Percentiles rank a stretch among this genome's conserved stretches.
phyloP scores from a whole-genome alignment of 352 stramenopile species.

The Pythium sp. region DNA sequence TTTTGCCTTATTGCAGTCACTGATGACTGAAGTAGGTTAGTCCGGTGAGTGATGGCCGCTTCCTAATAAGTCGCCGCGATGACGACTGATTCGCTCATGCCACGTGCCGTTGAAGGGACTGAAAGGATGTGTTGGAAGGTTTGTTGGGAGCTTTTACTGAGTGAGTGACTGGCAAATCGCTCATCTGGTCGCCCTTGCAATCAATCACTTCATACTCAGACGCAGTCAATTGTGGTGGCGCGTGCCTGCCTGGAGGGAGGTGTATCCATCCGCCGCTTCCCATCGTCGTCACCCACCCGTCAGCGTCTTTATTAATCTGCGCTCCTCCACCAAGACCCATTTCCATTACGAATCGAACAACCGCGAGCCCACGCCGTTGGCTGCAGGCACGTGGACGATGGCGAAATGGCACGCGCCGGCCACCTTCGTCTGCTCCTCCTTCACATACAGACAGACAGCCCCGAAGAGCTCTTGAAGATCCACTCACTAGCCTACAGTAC shows the following conservation, averaged over 20 bases:
- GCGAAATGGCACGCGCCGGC: background rate
- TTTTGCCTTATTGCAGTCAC: background rate
- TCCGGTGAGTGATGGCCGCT: background rate
- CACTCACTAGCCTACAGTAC: background rate
- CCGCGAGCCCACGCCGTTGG: background rate
- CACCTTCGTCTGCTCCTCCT: background rate
- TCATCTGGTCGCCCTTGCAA: slow-evolving; percentile 8
- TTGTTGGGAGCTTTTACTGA: too few species aligned
- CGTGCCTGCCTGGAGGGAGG: background rate
- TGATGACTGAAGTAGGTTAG: background rate
- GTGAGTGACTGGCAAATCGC: background rate
- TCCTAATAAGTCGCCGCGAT: background rate
- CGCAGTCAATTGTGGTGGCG: background rate
- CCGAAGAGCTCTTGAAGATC: slow-evolving; percentile 9
- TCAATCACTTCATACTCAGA: background rate
- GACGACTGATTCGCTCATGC: background rate
- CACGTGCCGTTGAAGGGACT: background rate
- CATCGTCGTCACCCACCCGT: slow-evolving; percentile 4
- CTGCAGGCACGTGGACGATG: slow-evolving; percentile 2
- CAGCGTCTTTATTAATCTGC: background rate
- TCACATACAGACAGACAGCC: background rate
- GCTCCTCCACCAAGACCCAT: background rate
- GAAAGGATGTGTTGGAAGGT: background rate
- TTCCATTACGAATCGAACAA: background rate
- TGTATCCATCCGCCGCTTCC: background rate